Conservation (phyloP, 2,329 filamentous ascomycete species). For the Dryadomyces sulphureus region DNA sequence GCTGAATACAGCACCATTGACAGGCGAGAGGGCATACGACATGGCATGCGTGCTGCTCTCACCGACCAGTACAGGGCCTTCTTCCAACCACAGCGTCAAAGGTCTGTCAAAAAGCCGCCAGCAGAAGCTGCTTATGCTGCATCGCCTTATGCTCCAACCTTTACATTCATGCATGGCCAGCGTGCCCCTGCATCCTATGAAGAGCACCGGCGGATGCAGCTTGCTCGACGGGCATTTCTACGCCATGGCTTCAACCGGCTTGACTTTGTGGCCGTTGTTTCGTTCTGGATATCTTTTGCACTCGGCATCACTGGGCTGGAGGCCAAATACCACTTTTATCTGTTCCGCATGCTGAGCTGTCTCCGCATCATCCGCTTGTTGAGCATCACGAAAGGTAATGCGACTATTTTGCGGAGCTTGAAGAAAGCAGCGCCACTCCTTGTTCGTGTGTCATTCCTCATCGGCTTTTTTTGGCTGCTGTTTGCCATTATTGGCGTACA, state of each 20-base stretch:
- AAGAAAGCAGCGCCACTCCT: slow-evolving; percentile 90
- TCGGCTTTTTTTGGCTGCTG: slow-evolving; percentile 93
- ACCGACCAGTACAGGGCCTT: slow-evolving; percentile 62
- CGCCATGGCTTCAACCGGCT: slow-evolving; percentile 92
- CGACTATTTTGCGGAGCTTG: slow-evolving; percentile 86
- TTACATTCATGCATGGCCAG: slow-evolving; percentile 59
- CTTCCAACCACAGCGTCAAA: slow-evolving; percentile 68
- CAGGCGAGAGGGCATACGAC: slow-evolving; percentile 55
- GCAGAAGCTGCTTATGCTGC: slow-evolving; percentile 31
- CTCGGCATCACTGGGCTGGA: slow-evolving; percentile 59
- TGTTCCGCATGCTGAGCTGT: slow-evolving; percentile 95
- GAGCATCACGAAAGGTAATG: slow-evolving; percentile 82
- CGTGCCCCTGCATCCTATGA: slow-evolving; percentile 46
- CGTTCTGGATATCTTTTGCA: slow-evolving; percentile 83
- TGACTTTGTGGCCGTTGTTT: slow-evolving; percentile 86
- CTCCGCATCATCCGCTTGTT: slow-evolving; percentile 85
- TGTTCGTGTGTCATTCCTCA: slow-evolving; percentile 83
- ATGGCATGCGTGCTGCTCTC: slow-evolving; percentile 60
- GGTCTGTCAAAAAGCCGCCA: slow-evolving; percentile 42
- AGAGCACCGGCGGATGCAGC: slow-evolving; percentile 68
- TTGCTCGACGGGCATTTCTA: slow-evolving; percentile 83
- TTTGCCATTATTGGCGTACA: slow-evolving; percentile 96
- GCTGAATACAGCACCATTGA: slow-evolving; percentile 85
- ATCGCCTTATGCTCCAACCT: slow-evolving; percentile 57
- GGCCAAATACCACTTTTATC: slow-evolving; percentile 55